phyloP scores from a whole-genome alignment of 306 rosid genomes.

The Acacia melanoxylon region DNA sequence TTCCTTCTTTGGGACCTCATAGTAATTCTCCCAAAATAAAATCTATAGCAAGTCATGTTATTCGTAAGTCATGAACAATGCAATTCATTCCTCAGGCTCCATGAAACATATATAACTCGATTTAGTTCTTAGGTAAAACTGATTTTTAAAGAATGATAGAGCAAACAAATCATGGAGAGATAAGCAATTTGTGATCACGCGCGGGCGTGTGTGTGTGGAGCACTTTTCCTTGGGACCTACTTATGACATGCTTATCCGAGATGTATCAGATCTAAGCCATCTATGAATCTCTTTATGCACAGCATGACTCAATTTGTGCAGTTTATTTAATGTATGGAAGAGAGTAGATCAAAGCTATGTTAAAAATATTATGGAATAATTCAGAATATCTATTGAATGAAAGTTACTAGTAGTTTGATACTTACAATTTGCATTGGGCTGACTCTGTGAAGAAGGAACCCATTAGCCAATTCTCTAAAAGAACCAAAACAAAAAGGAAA shows the following conservation, averaged over 20 bases:
- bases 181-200: too few species aligned
- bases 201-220: accelerated
- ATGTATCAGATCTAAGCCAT: neutral
- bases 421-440: constrained; percentile 54
- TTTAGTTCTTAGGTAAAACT: neutral
- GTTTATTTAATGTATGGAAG: neutral
- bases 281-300: neutral
- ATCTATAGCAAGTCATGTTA: neutral
- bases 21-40: neutral
- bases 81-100: neutral
- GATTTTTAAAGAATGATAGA: neutral
- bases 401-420: constrained; percentile 3
- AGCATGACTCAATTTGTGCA: neutral
- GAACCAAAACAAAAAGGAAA: neutral
- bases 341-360: neutral
- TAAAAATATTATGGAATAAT: neutral
- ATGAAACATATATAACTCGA: neutral
- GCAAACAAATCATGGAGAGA: neutral
- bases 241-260: neutral
- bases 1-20: too few species aligned
- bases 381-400: neutral
- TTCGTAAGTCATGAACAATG: neutral
- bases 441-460: constrained; percentile 61
- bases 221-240: neutral
- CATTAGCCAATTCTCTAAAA: constrained; percentile 43